Conservation (phyloP, 2,329 filamentous ascomycete species). For the Beauveria bassiana region DNA sequence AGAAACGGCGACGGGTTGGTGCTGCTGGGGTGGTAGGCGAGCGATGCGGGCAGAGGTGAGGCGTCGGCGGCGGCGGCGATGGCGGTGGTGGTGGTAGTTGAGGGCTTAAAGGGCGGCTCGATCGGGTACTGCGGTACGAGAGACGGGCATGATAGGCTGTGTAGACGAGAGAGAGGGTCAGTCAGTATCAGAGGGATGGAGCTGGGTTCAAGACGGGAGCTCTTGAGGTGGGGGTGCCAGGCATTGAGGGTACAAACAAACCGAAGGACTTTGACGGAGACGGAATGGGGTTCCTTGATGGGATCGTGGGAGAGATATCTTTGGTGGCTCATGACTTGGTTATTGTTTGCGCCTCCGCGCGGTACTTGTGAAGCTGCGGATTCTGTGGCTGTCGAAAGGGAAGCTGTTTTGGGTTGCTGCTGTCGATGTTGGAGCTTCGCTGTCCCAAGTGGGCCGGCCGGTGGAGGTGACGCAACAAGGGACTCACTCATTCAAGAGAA, state of each 20-base stretch:
- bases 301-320: constrained; percentile 48
- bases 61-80: constrained; percentile 26
- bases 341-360: neutral
- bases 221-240: neutral
- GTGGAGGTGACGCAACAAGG: neutral
- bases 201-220: neutral
- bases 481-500: neutral
- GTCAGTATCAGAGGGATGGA: no score
- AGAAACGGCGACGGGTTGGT: constrained; percentile 49
- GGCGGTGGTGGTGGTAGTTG: constrained; percentile 29
- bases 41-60: constrained; percentile 51
- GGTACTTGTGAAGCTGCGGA: neutral
- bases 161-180: neutral
- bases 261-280: constrained; percentile 71
- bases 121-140: constrained; percentile 64
- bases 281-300: constrained; percentile 67
- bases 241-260: constrained; percentile 23
- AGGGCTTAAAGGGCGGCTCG: constrained; percentile 35
- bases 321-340: constrained; percentile 46
- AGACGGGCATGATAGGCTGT: constrained; percentile 73
- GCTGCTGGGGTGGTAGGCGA: constrained; percentile 54
- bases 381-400: neutral
- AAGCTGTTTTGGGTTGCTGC: no score
- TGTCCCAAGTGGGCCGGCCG: neutral
- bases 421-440: neutral